Evolutionary conservation across 2,329 filamentous ascomycete genomes (phyloP).

Genomic region (Neofusicoccum kwambonambiense): DNA sequence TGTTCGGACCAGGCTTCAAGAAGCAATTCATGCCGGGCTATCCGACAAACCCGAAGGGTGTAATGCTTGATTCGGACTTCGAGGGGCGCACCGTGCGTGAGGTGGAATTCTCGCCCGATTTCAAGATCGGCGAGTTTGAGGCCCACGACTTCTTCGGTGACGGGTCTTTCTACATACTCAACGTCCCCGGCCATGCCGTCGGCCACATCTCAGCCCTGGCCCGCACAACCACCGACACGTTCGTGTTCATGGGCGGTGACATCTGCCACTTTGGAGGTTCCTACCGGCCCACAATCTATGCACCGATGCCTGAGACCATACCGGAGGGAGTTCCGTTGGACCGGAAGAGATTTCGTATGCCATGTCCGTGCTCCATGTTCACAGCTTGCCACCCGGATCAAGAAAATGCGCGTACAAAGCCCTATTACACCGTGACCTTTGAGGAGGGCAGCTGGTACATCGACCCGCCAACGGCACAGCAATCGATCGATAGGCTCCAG

Average conservation of each 20-base stretch:
- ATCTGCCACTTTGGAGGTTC: constrained; percentile 29
- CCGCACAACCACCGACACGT: constrained; percentile 35
- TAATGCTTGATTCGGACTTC: constrained; percentile 20
- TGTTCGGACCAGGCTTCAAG: constrained; percentile 54
- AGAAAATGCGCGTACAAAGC: constrained; percentile 4
- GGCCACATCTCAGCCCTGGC: constrained; percentile 53
- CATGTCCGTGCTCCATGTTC: constrained; percentile 18
- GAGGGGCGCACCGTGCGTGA: constrained; percentile 19
- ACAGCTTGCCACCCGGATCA: constrained; percentile 13
- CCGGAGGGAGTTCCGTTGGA: constrained; percentile 2
- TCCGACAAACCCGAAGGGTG: constrained; percentile 30
- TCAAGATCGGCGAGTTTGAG: constrained; percentile 46
- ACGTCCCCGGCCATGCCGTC: constrained; percentile 53
- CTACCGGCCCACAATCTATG: constrained; percentile 26
- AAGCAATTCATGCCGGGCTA: constrained; percentile 45
- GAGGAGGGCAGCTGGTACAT: constrained; percentile 10
- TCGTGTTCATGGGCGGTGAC: constrained; percentile 31
- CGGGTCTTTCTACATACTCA: constrained; percentile 56
- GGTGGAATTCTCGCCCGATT: constrained; percentile 5
- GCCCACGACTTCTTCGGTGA: constrained; percentile 58
- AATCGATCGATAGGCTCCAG: constrained; percentile 25
- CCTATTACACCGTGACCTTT: neutral
- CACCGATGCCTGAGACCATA: constrained; percentile 14
- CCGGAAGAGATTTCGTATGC: neutral
- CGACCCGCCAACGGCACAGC: constrained; percentile 20